Base-by-base conservation (phyloP, 2,329 filamentous ascomycete species). In the Aspergillus pseudoglaucus region DNA sequence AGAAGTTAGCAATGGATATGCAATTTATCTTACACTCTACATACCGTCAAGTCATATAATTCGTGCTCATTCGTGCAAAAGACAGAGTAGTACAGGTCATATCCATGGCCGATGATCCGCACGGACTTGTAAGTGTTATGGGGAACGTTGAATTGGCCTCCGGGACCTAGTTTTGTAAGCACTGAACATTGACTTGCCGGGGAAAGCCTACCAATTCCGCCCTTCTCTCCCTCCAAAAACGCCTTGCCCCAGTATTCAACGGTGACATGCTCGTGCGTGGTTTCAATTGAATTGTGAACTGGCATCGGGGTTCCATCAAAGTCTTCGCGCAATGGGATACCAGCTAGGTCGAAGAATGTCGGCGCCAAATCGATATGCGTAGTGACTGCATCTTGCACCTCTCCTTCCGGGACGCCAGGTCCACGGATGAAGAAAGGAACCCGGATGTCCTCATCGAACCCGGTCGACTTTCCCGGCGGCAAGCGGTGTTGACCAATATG, bases 311-410 rank as follows among this genome's bases (percentile, higher is more conserved):
- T 67, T 0, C 81, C 81, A 46, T 84, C 81, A 56, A 83, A 81
- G 41, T 81, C 76, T 0, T 66, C 55, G 0, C 74, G 68, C 2
- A 71, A 55, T 0, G 69, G 61, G 42, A 65, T 59, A 1, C 67
- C 67, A 2, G 69, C 66, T n/a, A 67, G 57, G 7, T 71, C 63
- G 32, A 84, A 69, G 8, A 85, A 61, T 0, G 82, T 85, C 0
- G 83, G 82, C 0, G 79, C 80, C 2, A 86, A 64, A 54, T 85
- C 83, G 3, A 82, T 82, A 51, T 86, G 83, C 0, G 80, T 78
- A 0, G 79, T 83, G 2, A 81, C 76, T 4, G 73, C 60, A 18
- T 76, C 63, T 3, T 69, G 64, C 0, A 63, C 65, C 6, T 68
- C 53, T 1, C 73, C 74, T 9, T 62, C 54, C 0, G 73, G 63